These are phyloP conservation scores for Westerdykella ornata DNA, from an alignment of 2,329 filamentous ascomycete genomes.

Conservation along the genomic window DNA sequence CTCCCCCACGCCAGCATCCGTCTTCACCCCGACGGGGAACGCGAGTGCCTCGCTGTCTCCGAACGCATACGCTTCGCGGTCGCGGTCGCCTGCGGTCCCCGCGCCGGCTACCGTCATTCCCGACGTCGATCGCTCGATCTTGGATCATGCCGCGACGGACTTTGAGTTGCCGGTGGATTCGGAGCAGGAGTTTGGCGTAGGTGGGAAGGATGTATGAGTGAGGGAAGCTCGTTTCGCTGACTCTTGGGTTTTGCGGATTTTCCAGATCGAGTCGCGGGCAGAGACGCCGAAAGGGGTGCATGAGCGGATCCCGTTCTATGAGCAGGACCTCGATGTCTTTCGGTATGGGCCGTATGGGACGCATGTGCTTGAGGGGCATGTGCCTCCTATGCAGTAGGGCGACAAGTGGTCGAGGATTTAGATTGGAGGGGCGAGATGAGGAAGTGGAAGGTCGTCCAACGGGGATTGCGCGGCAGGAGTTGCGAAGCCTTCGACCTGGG, in stretches of 20 bases:
- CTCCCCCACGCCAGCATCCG: conserved; percentile 4
- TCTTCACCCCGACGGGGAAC: not conserved
- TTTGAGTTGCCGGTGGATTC: conserved; percentile 27
- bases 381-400: conserved; percentile 1
- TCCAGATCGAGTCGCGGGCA: too few species aligned
- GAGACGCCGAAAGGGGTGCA: too few species aligned
- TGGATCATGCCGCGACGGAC: conserved; percentile 25
- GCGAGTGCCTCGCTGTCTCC: not conserved
- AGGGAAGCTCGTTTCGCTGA: not conserved
- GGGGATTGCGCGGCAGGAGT: too few species aligned
- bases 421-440: too few species aligned
- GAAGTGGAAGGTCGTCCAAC: too few species aligned
- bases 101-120: conserved; percentile 10
- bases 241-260: not conserved
- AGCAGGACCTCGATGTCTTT: conserved; percentile 29
- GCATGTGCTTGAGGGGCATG: conserved; percentile 1
- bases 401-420: not conserved
- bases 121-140: conserved; percentile 23
- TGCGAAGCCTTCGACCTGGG: too few species aligned
- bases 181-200: conserved; percentile 8
- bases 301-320: conserved; percentile 16
- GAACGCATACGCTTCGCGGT: not conserved
- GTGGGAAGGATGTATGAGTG: conserved; percentile 13
- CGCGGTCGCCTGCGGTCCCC: not conserved
- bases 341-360: conserved; percentile 16